Evolutionary conservation across 805 yeast species (phyloP).

Genomic region (Wickerhamomyces mucosus): DNA sequence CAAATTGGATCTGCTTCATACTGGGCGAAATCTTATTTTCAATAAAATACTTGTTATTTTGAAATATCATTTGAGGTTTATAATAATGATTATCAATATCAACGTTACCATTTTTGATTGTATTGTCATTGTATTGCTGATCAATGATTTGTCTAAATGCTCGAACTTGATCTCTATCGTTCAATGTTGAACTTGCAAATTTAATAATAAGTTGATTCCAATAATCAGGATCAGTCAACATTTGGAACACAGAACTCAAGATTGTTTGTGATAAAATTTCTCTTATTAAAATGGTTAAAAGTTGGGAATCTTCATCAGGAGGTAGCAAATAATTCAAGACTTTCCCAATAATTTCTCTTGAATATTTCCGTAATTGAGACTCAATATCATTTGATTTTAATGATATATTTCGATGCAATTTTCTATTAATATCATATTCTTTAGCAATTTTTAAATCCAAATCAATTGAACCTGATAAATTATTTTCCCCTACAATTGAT

Average conservation of each 20-base stretch:
- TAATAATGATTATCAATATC: constrained; percentile 5
- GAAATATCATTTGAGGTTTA: constrained; percentile 3
- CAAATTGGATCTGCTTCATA: constrained; percentile 31
- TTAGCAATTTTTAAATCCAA: constrained; percentile 32
- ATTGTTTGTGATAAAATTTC: constrained; percentile 59
- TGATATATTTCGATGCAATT: constrained; percentile 44
- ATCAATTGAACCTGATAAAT: constrained; percentile 25
- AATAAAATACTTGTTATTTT: constrained; percentile 16
- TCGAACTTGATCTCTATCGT: constrained; percentile 67
- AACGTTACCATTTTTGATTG: too few relatives aligned
- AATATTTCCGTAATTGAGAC: constrained; percentile 38
- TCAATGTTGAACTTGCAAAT: constrained; percentile 51
- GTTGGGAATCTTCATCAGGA: constrained; percentile 32
- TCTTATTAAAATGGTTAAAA: constrained; percentile 40
- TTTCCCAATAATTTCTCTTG: constrained; percentile 31
- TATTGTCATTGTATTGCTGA: constrained; percentile 40
- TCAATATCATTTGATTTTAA: constrained; percentile 26
- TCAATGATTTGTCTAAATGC: constrained; percentile 61
- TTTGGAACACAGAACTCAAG: constrained; percentile 37
- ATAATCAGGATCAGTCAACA: constrained; percentile 64
- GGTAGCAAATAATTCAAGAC: constrained; percentile 45
- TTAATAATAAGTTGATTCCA: constrained; percentile 60
- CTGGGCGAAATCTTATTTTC: constrained; percentile 27
- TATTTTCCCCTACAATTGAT: constrained; percentile 17
- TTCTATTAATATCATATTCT: constrained; percentile 27